Conservation (phyloP, 1,284 basidiomycete genomes). For the Cryptococcus jaspeensis region DNA sequence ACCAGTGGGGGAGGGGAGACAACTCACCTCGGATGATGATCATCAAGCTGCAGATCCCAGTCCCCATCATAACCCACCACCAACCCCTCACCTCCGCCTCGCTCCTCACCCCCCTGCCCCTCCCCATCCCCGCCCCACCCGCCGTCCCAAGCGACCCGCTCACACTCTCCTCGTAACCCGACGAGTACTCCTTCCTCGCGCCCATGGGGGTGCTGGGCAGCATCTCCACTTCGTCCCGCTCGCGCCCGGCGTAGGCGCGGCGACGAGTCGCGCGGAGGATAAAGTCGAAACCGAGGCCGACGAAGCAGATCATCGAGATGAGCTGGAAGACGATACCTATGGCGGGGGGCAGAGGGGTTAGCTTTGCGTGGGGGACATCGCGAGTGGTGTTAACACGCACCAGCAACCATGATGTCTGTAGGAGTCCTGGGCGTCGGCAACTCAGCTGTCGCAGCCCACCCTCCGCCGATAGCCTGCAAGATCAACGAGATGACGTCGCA, state of each 20-base stretch:
- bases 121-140: neutral
- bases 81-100: slow-evolving; percentile 18
- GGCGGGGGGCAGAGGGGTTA: no score
- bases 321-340: slow-evolving; percentile 46
- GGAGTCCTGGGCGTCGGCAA: slow-evolving; percentile 10
- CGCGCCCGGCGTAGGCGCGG: slow-evolving; percentile 25
- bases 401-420: slow-evolving; percentile 24
- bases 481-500: slow-evolving; percentile 47
- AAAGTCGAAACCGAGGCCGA: slow-evolving; percentile 33
- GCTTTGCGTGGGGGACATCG: no score
- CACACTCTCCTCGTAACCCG: no score
- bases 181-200: no score
- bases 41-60: slow-evolving; percentile 37
- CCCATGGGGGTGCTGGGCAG: neutral
- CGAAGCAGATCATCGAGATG: slow-evolving; percentile 35
- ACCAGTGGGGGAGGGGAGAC: neutral
- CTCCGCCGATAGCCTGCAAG: slow-evolving; percentile 50
- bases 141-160: neutral
- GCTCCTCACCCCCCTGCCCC: slow-evolving; percentile 1
- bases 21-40: slow-evolving; percentile 41
- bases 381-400: no score
- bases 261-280: slow-evolving; percentile 24
- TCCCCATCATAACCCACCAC: slow-evolving; percentile 38
- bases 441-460: slow-evolving; percentile 27
- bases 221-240: no score